Percentiles rank a stretch among this genome's conserved stretches.
phyloP scores from a whole-genome alignment of 306 rosid species.

The Quercus berberidifolia region DNA sequence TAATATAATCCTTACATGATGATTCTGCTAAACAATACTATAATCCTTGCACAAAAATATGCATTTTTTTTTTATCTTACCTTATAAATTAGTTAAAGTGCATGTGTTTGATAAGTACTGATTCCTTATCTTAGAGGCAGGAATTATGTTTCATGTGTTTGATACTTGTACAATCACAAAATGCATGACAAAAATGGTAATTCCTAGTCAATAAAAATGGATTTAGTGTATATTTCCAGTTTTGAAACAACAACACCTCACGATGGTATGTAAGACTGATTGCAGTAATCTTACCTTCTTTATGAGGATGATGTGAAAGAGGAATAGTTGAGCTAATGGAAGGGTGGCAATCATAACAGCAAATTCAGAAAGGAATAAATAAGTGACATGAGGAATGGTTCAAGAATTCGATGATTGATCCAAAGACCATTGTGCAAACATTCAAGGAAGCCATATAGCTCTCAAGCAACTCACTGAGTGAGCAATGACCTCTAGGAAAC shows the following conservation, averaged over 20 bases:
- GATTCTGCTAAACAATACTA: no score
- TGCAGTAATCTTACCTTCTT: slow-evolving; percentile 60
- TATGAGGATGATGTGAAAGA: slow-evolving; percentile 82
- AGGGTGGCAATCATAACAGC: slow-evolving; percentile 75
- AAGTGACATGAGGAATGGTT: not conserved
- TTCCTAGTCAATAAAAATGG: not conserved
- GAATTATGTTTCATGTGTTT: no score
- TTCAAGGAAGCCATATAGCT: not conserved
- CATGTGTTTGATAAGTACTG: no score
- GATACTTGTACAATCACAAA: no score
- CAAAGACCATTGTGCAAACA: not conserved
- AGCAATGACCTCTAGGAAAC: not conserved
- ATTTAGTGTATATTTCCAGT: no score
- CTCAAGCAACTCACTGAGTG: not conserved
- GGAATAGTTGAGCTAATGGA: slow-evolving; percentile 91
- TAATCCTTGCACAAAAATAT: no score
- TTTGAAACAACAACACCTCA: not conserved
- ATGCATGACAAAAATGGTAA: not conserved
- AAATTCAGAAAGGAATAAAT: slow-evolving; percentile 13
- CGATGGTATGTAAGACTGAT: not conserved
- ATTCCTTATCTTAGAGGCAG: not conserved
- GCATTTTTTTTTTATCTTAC: no score
- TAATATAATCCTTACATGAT: no score
- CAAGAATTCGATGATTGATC: not conserved
- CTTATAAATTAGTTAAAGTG: no score